Conservation (phyloP, 2,329 filamentous ascomycete species). For the Stagonosporopsis rhizophila region DNA sequence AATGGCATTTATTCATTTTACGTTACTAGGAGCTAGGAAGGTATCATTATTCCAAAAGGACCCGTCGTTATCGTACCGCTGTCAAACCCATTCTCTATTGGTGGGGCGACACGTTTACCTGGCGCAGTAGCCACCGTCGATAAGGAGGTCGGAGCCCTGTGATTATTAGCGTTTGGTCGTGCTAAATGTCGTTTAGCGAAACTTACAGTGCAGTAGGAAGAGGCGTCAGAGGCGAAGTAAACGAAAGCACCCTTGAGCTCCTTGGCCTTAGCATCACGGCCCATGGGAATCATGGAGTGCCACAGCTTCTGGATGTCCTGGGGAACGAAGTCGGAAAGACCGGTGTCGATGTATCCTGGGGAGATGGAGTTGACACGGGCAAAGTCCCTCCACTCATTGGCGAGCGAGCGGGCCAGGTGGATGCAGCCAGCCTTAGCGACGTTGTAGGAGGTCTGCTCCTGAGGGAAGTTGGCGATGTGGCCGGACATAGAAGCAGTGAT, state of each 20-base stretch:
- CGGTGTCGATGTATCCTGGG: slow-evolving; percentile 73
- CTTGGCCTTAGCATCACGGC: slow-evolving; percentile 73
- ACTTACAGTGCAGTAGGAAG: slow-evolving; percentile 77
- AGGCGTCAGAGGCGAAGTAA: slow-evolving; percentile 81
- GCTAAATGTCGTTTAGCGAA: not conserved
- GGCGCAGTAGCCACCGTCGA: slow-evolving; percentile 75
- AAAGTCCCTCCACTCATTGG: slow-evolving; percentile 74
- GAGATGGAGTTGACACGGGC: slow-evolving; percentile 73
- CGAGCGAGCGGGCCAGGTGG: slow-evolving; percentile 68
- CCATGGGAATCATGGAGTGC: slow-evolving; percentile 82
- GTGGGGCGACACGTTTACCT: slow-evolving; percentile 41
- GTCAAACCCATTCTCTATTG: slow-evolving; percentile 20
- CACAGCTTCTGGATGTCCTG: slow-evolving; percentile 75
- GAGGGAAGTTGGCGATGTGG: slow-evolving; percentile 82
- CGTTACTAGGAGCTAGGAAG: slow-evolving; percentile 28
- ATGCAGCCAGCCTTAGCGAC: slow-evolving; percentile 70
- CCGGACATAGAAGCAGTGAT: slow-evolving; percentile 79
- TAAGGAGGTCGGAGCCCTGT: slow-evolving; percentile 68
- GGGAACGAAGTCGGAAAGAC: slow-evolving; percentile 69
- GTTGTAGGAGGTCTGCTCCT: slow-evolving; percentile 63
- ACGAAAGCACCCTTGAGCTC: slow-evolving; percentile 86
- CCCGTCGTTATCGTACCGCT: slow-evolving; percentile 21
- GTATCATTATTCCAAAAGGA: slow-evolving; percentile 24
- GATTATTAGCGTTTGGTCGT: slow-evolving; percentile 41
- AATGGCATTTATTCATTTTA: slow-evolving; percentile 25